Percentiles rank a stretch among this genome's conserved stretches.
phyloP scores from a whole-genome alignment of 75 land plant species.

The Gnetum montanum region DNA sequence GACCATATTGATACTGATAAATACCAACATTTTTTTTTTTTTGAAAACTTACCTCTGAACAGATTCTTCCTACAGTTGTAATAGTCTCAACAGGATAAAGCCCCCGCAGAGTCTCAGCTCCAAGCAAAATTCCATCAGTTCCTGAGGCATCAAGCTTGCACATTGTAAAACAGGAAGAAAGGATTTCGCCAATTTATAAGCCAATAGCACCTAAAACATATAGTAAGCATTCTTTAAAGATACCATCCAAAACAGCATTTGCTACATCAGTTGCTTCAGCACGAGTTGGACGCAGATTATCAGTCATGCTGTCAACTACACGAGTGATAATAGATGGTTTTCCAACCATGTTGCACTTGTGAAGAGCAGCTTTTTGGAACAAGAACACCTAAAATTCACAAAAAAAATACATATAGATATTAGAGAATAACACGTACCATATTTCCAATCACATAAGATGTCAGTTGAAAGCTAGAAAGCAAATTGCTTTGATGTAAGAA shows the following conservation, averaged over 20 bases:
- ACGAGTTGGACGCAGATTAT: conserved; percentile 89
- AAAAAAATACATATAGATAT: too few relatives aligned
- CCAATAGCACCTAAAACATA: too few relatives aligned
- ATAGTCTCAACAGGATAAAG: conserved; percentile 85
- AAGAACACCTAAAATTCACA: conserved; percentile 57
- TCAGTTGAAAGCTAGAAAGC: background rate
- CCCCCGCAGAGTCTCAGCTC: conserved; percentile 94
- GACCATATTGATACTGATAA: too few relatives aligned
- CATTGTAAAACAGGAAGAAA: too few relatives aligned
- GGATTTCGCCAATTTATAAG: too few relatives aligned
- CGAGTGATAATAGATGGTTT: conserved; percentile 93
- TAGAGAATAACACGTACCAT: too few relatives aligned
- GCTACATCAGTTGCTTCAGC: conserved; percentile 99
- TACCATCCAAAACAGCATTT: conserved; percentile 97
- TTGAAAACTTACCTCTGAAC: conserved; percentile 56
- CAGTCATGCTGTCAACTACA: conserved; percentile 97
- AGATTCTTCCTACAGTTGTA: conserved; percentile 75
- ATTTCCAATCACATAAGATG: conserved; percentile 3
- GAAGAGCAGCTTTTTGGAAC: conserved; percentile 87
- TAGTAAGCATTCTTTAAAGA: too few relatives aligned
- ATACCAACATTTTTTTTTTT: too few relatives aligned
- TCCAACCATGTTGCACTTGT: conserved; percentile 92
- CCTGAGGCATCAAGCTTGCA: conserved; percentile 53
- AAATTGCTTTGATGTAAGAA: too few relatives aligned
- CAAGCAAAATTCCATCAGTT: conserved; percentile 87